Conservation (phyloP, 169 alveolate genomes). For the Amoebophrya sp. region DNA sequence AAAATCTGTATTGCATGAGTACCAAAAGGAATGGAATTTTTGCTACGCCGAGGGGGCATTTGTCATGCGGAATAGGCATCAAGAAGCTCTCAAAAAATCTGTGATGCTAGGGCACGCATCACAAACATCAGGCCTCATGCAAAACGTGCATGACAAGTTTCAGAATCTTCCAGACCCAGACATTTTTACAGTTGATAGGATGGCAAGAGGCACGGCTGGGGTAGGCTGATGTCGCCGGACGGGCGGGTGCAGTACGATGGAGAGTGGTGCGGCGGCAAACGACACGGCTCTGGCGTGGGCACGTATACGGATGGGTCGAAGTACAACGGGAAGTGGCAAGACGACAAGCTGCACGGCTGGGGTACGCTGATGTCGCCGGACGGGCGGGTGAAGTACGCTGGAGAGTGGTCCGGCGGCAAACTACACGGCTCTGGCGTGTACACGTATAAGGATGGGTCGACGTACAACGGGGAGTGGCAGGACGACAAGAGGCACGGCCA, state of each 20-base stretch:
- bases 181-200: too few species aligned
- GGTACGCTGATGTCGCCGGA: constrained; percentile 81
- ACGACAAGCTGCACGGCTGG: constrained; percentile 80
- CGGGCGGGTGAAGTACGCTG: constrained; percentile 52
- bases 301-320: constrained; percentile 66
- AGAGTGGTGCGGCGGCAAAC: constrained; percentile 81
- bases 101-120: too few species aligned
- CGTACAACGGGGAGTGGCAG: constrained; percentile 60
- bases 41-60: too few species aligned
- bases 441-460: constrained; percentile 73
- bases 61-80: too few species aligned
- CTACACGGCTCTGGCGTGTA: constrained; percentile 87
- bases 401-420: constrained; percentile 83
- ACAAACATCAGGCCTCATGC: too few species aligned
- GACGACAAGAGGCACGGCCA: constrained; percentile 77
- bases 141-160: too few species aligned
- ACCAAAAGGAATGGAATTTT: too few species aligned
- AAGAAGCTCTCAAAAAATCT: too few species aligned
- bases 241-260: constrained; percentile 85
- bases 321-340: constrained; percentile 85
- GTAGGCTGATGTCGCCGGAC: constrained; percentile 71
- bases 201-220: constrained; percentile 86
- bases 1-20: too few species aligned
- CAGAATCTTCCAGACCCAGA: too few species aligned
- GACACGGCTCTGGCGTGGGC: constrained; percentile 77